Percentiles rank a stretch among this genome's conserved stretches.
These are phyloP conservation scores for Prunus padus DNA, from an alignment of 306 rosid genomes.

Conservation along the genomic window DNA sequence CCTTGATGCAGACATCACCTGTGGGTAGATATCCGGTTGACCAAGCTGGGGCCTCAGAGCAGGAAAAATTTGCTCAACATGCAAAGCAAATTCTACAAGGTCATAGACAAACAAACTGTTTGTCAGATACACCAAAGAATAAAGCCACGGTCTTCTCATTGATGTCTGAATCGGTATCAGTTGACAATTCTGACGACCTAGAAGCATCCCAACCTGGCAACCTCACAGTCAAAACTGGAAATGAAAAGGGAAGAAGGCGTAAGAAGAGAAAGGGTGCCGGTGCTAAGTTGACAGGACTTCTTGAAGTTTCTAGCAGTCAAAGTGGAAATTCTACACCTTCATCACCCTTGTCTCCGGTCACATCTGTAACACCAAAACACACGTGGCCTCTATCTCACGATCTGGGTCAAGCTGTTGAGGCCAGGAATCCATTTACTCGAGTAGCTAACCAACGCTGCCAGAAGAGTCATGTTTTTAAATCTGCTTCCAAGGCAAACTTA, in stretches of 20 bases:
- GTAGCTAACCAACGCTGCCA: conserved; percentile 28
- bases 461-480: conserved; percentile 28
- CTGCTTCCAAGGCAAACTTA: conserved; percentile 34
- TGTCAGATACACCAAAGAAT: conserved; percentile 37
- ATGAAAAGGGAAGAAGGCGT: conserved; percentile 67
- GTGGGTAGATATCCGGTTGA: conserved; percentile 31
- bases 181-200: conserved; percentile 34
- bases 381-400: conserved; percentile 51
- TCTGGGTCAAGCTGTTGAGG: conserved; percentile 47
- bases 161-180: conserved; percentile 26
- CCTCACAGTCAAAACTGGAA: conserved; percentile 67
- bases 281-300: conserved; percentile 46
- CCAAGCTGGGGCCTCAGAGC: conserved; percentile 31
- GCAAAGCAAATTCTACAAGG: conserved; percentile 31
- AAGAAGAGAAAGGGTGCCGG: conserved; percentile 65
- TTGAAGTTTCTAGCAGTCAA: conserved; percentile 93
- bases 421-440: conserved; percentile 32
- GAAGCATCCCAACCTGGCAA: conserved; percentile 45
- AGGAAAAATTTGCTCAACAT: conserved; percentile 29
- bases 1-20: conserved; percentile 30
- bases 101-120: conserved; percentile 25
- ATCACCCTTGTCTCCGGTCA: conserved; percentile 72
- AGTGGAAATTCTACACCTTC: conserved; percentile 98
- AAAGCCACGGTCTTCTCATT: conserved; percentile 33
- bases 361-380: conserved; percentile 45